phyloP scores from a whole-genome alignment of 2,329 filamentous ascomycete species.

The Tolypocladium ophioglossoides region DNA sequence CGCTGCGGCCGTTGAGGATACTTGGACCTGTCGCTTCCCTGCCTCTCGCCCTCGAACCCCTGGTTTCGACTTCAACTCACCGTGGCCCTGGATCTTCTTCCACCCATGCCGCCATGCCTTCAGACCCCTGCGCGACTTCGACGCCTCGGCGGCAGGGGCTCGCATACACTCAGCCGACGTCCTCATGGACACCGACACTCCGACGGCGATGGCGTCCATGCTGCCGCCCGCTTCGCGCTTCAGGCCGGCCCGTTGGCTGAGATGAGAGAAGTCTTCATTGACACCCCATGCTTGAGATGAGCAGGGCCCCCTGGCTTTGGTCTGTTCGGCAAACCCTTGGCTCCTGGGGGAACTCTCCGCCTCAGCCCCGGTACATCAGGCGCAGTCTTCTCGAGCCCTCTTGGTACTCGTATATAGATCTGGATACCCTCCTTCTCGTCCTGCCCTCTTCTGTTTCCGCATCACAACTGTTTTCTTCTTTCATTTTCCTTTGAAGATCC shows the following conservation, averaged over 20 bases:
- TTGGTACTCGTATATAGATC: not conserved
- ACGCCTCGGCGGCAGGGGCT: not conserved
- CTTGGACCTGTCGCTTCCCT: not conserved
- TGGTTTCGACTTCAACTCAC: not conserved
- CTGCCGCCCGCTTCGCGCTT: not conserved
- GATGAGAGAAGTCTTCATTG: not conserved
- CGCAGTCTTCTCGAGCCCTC: not conserved
- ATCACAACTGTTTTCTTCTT: not conserved
- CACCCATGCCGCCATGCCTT: not conserved
- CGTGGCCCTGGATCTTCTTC: not conserved
- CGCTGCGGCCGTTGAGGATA: not conserved
- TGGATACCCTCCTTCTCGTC: not conserved
- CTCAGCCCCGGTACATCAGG: not conserved
- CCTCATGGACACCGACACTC: too few relatives aligned
- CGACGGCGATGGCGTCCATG: not conserved
- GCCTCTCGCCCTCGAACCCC: not conserved
- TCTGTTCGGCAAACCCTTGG: not conserved
- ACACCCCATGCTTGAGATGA: not conserved
- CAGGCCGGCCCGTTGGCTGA: not conserved
- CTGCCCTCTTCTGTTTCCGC: not conserved
- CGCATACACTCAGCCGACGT: not conserved
- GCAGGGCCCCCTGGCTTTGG: not conserved
- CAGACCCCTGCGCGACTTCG: not conserved
- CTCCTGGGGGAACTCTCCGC: not conserved
- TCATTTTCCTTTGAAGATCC: not conserved